phyloP scores from a whole-genome alignment of 148 eudicot genomes.

The Rhododendron vialii region DNA sequence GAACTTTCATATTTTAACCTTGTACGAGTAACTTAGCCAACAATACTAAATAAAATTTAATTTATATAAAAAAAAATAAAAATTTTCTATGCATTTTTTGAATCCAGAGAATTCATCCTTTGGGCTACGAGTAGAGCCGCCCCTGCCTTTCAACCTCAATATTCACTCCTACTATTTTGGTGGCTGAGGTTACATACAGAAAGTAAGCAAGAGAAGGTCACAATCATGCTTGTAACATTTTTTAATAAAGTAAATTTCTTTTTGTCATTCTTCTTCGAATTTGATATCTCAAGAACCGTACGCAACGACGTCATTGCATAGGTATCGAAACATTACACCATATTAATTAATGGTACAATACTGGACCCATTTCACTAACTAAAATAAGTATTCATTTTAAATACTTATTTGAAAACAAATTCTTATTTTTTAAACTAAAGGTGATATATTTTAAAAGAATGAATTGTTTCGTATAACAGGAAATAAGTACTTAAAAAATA shows the following conservation, averaged over 20 bases:
- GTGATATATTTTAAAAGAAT: no score
- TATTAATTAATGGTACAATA: background rate
- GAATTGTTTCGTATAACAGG: fast-evolving
- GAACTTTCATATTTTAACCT: no score
- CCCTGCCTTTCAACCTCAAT: background rate
- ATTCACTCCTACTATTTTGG: background rate
- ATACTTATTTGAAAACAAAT: no score
- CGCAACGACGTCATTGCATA: background rate
- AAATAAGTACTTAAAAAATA: no score
- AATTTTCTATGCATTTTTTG: no score
- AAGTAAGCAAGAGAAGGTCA: background rate
- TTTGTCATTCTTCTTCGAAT: background rate
- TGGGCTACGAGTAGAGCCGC: no score
- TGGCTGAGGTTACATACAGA: background rate
- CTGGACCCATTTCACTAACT: fast-evolving
- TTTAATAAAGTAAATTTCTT: background rate
- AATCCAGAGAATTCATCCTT: no score
- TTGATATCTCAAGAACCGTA: background rate
- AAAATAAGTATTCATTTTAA: no score
- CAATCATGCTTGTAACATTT: background rate
- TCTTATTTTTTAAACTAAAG: no score
- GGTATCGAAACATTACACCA: background rate
- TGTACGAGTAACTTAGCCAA: no score
- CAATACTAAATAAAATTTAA: no score
- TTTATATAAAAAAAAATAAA: no score